Evolutionary conservation across 2,329 filamentous ascomycete species (phyloP).

Genomic region (Ophiostoma pallidulum): DNA sequence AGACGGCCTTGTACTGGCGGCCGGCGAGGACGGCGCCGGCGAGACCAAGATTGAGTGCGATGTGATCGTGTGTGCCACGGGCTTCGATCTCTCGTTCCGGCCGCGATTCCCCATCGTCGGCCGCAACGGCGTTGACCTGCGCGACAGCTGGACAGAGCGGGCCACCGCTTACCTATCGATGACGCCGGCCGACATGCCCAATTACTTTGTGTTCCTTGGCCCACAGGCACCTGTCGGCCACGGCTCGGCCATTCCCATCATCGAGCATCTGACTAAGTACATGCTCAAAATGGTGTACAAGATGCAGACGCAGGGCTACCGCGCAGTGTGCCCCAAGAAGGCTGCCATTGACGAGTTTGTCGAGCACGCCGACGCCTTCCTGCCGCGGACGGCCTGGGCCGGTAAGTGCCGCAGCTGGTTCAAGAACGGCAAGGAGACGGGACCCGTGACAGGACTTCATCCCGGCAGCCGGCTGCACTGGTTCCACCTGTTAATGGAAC

Average conservation of each 20-base stretch:
- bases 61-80: constrained; percentile 29
- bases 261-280: constrained; percentile 22
- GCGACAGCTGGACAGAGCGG: constrained; percentile 16
- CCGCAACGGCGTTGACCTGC: constrained; percentile 8
- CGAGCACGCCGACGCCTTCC: constrained; percentile 23
- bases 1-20: constrained; percentile 22
- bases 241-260: constrained; percentile 19
- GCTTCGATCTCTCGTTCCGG: constrained; percentile 25
- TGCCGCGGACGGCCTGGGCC: constrained; percentile 24
- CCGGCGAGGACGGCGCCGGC: constrained; percentile 16
- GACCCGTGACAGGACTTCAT: constrained; percentile 14
- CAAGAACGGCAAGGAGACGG: constrained; percentile 17
- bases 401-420: constrained; percentile 23
- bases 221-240: constrained; percentile 18
- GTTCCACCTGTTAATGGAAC: constrained; percentile 13
- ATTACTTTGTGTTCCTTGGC: constrained; percentile 19
- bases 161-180: constrained; percentile 15
- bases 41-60: constrained; percentile 21
- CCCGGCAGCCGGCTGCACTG: constrained; percentile 17
- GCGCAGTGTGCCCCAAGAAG: constrained; percentile 15
- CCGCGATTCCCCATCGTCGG: constrained; percentile 25
- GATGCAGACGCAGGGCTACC: constrained; percentile 24
- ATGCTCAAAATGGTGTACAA: constrained; percentile 21
- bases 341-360: constrained; percentile 18
- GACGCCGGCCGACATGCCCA: constrained; percentile 12